phyloP scores from a whole-genome alignment of 108 stramenopile genomes.

The Stephanodiscus minutulus region DNA sequence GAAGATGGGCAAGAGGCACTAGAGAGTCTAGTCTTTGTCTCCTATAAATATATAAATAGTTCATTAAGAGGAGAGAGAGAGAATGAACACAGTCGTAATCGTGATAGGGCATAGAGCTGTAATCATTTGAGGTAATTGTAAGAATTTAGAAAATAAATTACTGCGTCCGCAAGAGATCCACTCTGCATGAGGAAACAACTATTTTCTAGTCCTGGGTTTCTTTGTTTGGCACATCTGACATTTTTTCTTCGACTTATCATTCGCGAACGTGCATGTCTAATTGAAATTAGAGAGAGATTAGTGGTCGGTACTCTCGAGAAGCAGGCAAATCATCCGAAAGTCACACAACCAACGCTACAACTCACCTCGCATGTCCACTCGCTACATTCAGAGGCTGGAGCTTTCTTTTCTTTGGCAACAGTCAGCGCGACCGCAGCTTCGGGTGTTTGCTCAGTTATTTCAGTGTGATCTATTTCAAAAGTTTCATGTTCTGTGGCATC shows the following conservation, averaged over 20 bases:
- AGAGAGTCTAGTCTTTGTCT: too few relatives aligned
- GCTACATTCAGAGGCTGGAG: not conserved
- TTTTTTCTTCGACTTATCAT: constrained; percentile 45
- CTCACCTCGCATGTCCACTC: constrained; percentile 7
- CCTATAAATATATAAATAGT: too few relatives aligned
- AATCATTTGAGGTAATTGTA: too few relatives aligned
- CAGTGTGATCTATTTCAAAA: not conserved
- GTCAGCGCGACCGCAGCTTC: not conserved
- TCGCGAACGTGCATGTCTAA: constrained; percentile 55
- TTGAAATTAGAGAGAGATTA: not conserved
- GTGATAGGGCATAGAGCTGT: too few relatives aligned
- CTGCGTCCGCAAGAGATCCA: not conserved
- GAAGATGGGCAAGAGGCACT: too few relatives aligned
- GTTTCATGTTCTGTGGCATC: not conserved
- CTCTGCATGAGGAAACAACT: too few relatives aligned
- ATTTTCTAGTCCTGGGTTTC: constrained; percentile 9
- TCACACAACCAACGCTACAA: not conserved
- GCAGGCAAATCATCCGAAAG: not conserved
- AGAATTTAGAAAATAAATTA: not conserved
- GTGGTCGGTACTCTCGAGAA: not conserved
- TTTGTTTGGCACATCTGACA: constrained; percentile 49
- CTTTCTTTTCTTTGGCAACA: not conserved
- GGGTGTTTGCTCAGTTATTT: not conserved
- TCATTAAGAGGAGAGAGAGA: too few relatives aligned
- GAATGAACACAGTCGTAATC: too few relatives aligned